Base-by-base conservation (phyloP, 257 asterid genomes). In the Nicotiana paniculata region DNA sequence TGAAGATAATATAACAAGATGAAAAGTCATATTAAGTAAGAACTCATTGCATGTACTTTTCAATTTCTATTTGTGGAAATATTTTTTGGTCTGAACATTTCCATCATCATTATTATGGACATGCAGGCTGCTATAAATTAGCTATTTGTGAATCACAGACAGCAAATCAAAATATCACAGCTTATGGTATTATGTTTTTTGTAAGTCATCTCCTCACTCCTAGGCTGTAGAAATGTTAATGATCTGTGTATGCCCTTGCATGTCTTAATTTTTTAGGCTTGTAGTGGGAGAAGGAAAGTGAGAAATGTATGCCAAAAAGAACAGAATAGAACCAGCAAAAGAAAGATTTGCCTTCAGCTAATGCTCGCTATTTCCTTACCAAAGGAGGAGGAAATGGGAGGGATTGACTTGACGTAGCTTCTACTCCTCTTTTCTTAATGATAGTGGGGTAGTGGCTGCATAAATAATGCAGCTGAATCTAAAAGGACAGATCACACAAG, bases 161-260 rank as follows among this genome's bases (percentile, higher is more conserved):
- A 1, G 84, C 83, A 32, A 96, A 92, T 84, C 98, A 96, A 86
- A 96, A 96, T 86, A 94, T 96, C 82, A 96, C 98, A 48, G 98
- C 93, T 78, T 92, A 94, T 72, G 99, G 99, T 12, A 77, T 93
- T 86, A 83, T 96, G 83, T 92, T 93, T 90, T 93, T 96, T 67
- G 99, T 96, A 93, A 93, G 98, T 86, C 74, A 32, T 83, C 33
- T 39, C 63, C 30, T 24, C 84, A 81, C 65, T 53, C 68, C n/a
- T 35, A 13, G 16, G 18, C 63, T 81, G 59, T 69, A 48, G 30
- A 57, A 83, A 48, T 74, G 30, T 16, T 26, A 18, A 62, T 62
- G 15, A 10, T 58, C 37, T 79, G 57, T 63, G 80, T 75, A 75
- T 51, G 80, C 16, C 46, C 51, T 3, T 67, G 75, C 75, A 67